phyloP scores from a whole-genome alignment of 2,329 filamentous ascomycete genomes.

The Alternaria brassicicola region DNA sequence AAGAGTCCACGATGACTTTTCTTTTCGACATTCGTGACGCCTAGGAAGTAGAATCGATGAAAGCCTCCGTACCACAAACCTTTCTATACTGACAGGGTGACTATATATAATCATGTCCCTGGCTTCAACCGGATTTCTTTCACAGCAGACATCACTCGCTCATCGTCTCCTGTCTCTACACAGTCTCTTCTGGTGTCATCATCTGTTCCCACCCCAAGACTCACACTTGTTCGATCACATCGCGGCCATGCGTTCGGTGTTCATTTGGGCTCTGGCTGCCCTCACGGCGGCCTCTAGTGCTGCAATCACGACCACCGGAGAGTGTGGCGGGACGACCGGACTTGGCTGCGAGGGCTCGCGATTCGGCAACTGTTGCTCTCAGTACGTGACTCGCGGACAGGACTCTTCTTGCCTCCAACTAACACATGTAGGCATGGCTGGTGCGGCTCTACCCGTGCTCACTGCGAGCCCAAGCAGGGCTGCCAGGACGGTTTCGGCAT shows the following conservation, averaged over 20 bases:
- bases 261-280: slow-evolving; percentile 1
- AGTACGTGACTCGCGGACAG: neutral
- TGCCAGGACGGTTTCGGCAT: neutral
- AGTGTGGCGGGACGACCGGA: neutral
- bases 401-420: neutral
- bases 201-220: neutral
- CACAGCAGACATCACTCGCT: neutral
- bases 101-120: neutral
- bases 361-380: neutral
- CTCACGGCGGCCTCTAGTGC: neutral
- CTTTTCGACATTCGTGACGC: neutral
- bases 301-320: neutral
- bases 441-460: neutral
- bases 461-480: neutral
- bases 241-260: neutral
- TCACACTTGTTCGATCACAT: neutral
- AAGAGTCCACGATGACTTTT: neutral
- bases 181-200: neutral
- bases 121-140: neutral
- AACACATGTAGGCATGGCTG: neutral
- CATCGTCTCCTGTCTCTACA: neutral
- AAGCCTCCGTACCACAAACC: neutral
- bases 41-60: neutral
- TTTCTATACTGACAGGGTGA: neutral
- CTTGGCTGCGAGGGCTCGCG: neutral